Base-by-base conservation (phyloP, 768 basidiomycete species). In the Sutorius australiensis region DNA sequence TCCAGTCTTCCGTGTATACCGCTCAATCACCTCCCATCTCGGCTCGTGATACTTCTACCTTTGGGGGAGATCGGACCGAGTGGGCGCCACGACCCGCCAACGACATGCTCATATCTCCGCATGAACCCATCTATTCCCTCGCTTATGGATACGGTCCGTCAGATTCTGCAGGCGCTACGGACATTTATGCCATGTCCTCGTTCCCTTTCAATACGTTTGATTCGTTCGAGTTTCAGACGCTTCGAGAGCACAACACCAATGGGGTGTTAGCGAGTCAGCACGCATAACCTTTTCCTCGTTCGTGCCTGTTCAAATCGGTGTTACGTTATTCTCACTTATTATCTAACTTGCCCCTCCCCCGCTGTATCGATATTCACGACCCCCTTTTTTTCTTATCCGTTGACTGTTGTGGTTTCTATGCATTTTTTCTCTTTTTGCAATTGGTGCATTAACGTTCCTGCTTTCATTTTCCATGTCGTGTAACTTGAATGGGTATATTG, bases 151-250 rank as follows among this genome's bases (percentile, higher is more conserved):
- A 56, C 46, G 38, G 41, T 32, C 66, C 55, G 30, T 47, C 66
- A 16, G 50, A 56, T 38, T 49, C 67, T 4, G 43, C 49, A 3
- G 67, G 60, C 14, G 48, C 60, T 24, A 39, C 56, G 9, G 62
- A 65, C 32, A 48, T 65, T n/a, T 59, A 56, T 19, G 46, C 54
- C 13, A 16, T 56, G 30, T 32, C 63, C 16, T 27, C 56, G 19
- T 65, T 57, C 24, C 13, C 54, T 30, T 49, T 61, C 10, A 39
- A 56, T 46, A 50, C 67, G 16, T 67, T 63, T 36, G 72, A 74
- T 53, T 55, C 67, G 16, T 63, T 70, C 45, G 72, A 66, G n/a
- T 68, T 70, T 19, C 72, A 70, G 52, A 48, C 60, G 17, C 53
- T 69, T 13, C 67, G 60, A 17, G 72, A 69, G 43, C 67, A 72